These are phyloP conservation scores for Chaetomium olivaceum DNA, from an alignment of 2,329 filamentous ascomycete species.

Conservation along the genomic window DNA sequence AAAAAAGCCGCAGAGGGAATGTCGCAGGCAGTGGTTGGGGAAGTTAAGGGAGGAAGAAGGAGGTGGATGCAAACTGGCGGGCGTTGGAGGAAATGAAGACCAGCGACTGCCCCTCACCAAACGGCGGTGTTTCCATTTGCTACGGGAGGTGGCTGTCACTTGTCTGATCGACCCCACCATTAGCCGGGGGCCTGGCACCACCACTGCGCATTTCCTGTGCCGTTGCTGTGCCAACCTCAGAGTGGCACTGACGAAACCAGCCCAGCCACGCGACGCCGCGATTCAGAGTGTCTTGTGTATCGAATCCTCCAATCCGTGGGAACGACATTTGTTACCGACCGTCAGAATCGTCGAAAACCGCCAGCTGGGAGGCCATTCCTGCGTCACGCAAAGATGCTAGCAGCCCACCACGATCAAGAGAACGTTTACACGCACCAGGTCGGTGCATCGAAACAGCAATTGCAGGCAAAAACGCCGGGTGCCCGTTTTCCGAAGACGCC, in stretches of 20 bases:
- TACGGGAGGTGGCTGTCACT: conserved; percentile 30
- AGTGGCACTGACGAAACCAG: conserved; percentile 18
- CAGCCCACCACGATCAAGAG: conserved; percentile 80
- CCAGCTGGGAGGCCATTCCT: conserved; percentile 26
- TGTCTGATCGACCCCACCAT: conserved; percentile 30
- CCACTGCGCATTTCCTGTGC: background rate
- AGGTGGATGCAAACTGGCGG: conserved; percentile 28
- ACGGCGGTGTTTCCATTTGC: conserved; percentile 31
- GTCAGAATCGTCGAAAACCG: background rate
- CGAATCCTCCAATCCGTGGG: conserved; percentile 1
- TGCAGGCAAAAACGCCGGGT: conserved; percentile 77
- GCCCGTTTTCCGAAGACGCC: conserved; percentile 79
- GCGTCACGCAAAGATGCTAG: conserved; percentile 60
- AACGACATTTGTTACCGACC: background rate
- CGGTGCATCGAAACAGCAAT: conserved; percentile 68
- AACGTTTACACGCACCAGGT: conserved; percentile 78
- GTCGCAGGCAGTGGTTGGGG: conserved; percentile 16
- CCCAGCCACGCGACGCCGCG: conserved; percentile 21
- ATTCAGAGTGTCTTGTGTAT: conserved; percentile 4
- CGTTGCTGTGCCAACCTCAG: conserved; percentile 33
- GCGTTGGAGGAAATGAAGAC: conserved; percentile 31
- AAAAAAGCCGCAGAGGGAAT: conserved; percentile 12
- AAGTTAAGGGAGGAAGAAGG: conserved; percentile 26
- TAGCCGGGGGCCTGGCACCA: background rate
- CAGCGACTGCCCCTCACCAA: conserved; percentile 32